phyloP scores from a whole-genome alignment of 345 rosid species.

The Rhizophora apiculata region DNA sequence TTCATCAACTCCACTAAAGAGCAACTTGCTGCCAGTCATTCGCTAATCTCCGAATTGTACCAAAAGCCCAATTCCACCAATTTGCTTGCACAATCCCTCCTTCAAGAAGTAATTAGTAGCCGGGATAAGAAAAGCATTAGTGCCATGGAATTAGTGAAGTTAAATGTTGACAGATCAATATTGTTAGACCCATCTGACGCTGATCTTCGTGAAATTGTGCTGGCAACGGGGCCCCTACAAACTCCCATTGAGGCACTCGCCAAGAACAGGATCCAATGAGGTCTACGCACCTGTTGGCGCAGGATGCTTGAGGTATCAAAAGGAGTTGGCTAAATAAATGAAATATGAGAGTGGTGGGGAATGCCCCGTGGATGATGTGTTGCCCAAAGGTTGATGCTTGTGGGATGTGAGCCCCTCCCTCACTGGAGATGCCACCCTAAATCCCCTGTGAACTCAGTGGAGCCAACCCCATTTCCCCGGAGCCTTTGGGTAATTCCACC shows the following conservation, averaged over 20 bases:
- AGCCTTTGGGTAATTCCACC: slow-evolving; percentile 41
- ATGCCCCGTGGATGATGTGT: slow-evolving; percentile 45
- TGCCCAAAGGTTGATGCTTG: slow-evolving; percentile 45
- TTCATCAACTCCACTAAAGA: slow-evolving; percentile 29
- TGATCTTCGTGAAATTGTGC: slow-evolving; percentile 29
- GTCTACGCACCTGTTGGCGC: slow-evolving; percentile 34
- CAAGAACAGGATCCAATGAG: slow-evolving; percentile 33
- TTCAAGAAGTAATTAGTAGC: slow-evolving; percentile 22
- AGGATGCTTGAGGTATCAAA: slow-evolving; percentile 41
- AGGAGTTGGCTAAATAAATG: slow-evolving; percentile 45
- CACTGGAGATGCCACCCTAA: slow-evolving; percentile 43
- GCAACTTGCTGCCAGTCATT: slow-evolving; percentile 32
- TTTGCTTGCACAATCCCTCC: slow-evolving; percentile 30
- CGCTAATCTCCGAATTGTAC: slow-evolving; percentile 28
- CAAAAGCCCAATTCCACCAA: slow-evolving; percentile 40
- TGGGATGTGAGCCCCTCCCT: slow-evolving; percentile 55
- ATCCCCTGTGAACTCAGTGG: slow-evolving; percentile 30
- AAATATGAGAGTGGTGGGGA: slow-evolving; percentile 41
- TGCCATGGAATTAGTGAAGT: neutral
- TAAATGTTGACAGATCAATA: neutral
- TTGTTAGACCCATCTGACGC: neutral
- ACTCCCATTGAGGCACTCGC: slow-evolving; percentile 41
- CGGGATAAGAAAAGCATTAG: neutral
- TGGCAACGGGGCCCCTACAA: slow-evolving; percentile 37
- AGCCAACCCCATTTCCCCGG: slow-evolving; percentile 32